Evolutionary conservation across 495 filamentous ascomycete genomes (phyloP).

Genomic region (Aspergillus ellipticus): DNA sequence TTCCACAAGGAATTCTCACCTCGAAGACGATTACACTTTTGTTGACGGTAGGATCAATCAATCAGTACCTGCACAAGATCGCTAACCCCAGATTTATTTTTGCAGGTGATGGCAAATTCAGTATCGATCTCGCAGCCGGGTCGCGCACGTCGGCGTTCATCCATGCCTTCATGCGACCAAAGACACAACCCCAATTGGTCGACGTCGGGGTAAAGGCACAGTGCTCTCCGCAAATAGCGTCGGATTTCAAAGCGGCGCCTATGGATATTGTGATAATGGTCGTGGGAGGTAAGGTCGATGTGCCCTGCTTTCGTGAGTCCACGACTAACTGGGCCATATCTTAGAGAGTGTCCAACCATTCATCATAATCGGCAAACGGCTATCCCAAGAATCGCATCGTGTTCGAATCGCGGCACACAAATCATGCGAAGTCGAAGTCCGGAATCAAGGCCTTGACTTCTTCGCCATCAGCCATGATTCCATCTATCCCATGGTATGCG

Average conservation of each 20-base stretch:
- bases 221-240: background rate
- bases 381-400: constrained; percentile 3
- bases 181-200: background rate
- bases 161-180: background rate
- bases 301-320: too few relatives aligned
- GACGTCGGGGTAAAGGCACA: background rate
- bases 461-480: constrained; percentile 10
- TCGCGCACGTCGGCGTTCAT: background rate
- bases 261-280: constrained; percentile 13
- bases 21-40: background rate
- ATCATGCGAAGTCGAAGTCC: background rate
- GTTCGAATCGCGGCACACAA: constrained; percentile 7
- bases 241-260: background rate
- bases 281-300: constrained; percentile 6
- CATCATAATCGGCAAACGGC: constrained; percentile 1
- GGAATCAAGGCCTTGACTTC: constrained; percentile 10
- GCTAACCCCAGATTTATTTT: too few relatives aligned
- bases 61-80: too few relatives aligned
- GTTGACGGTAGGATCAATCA: background rate
- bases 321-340: background rate
- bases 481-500: constrained; percentile 6
- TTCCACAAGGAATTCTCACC: background rate
- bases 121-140: background rate
- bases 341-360: constrained; percentile 7
- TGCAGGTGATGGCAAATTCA: background rate